A percentile compares a stretch with the other conserved stretches of the same genome.
These are phyloP conservation scores for Penicillium parvum DNA, from an alignment of 495 filamentous ascomycete species.

Conservation along the genomic window DNA sequence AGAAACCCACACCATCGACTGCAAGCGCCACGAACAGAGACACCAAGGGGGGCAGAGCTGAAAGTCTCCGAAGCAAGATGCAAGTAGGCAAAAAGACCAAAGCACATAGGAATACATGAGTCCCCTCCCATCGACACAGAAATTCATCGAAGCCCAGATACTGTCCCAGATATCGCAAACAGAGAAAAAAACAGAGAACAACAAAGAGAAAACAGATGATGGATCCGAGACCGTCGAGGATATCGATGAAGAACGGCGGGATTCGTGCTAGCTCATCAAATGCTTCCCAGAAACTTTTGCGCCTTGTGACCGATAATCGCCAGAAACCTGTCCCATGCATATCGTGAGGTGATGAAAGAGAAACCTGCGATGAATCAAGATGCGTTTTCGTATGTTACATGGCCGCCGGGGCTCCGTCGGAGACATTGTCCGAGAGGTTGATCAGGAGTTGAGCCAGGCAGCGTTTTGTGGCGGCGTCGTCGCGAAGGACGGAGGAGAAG, in stretches of 20 bases:
- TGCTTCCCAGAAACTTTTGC: constrained; percentile 34
- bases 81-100: constrained; percentile 19
- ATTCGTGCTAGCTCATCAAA: constrained; percentile 9
- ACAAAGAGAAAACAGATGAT: constrained; percentile 24
- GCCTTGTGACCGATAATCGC: constrained; percentile 47
- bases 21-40: constrained; percentile 17
- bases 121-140: constrained; percentile 24
- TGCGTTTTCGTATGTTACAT: constrained; percentile 45
- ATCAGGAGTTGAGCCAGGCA: constrained; percentile 95
- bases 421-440: constrained; percentile 91
- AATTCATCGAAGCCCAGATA: constrained; percentile 24
- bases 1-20: constrained; percentile 38
- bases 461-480: constrained; percentile 96
- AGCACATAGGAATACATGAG: constrained; percentile 34
- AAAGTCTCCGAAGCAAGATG: constrained; percentile 22
- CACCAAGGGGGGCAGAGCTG: constrained; percentile 10
- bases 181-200: constrained; percentile 24
- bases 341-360: constrained; percentile 36
- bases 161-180: constrained; percentile 21
- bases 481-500: constrained; percentile 91
- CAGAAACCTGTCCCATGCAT: constrained; percentile 49
- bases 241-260: constrained; percentile 13
- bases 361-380: constrained; percentile 38
- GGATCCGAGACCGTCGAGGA: constrained; percentile 17
- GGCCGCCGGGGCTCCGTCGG: constrained; percentile 52